Evolutionary conservation across 805 yeast genomes (phyloP), one percentile per base, ranked within the genome.

Genomic region (Hanseniaspora thailandica): DNA sequence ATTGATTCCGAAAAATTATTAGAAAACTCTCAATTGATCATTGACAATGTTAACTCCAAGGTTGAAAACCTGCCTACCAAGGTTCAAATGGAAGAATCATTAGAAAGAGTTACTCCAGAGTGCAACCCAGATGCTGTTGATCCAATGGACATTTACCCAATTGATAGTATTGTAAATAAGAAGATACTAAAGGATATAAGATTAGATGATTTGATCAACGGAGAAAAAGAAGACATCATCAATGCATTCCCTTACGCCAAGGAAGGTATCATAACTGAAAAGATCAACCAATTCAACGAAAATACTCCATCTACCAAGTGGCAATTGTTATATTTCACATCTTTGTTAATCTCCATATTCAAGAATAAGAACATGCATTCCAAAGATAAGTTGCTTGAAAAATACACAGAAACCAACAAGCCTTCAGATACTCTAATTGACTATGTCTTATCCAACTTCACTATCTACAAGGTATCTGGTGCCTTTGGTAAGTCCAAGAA

Each of bases 1-100:
- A 81, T 93, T 63, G 97, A 93, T 65, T 76, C 96, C 2, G 94
- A 80, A 50, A 78, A 81, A 66, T 76, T 93, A 59, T 84, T 77
- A 54, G 83, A 76, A 56, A 72, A 81, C 49, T 93, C 90, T 64
- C 66, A 78, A 56, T 93, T 86, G 60, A 89, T 90, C 61, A 80
- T 88, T 52, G 96, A 86, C 60, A 75, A 81, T 35, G 88, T 93
- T 57, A 77, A 77, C 63, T 72, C 75, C 33, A 75, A 81, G 44
- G 87, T 96, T 1, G 74, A 73, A 34, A 78, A 75, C 55, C 74
- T 90, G 59, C 97, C 97, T 46, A 70, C 88, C 2, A 76, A 78
- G 62, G 76, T 74, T 56, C 77, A 81, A 63, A 73, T 88, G 70
- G 74, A 73, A 22, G 74, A 76, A 45, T 70, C 68, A 22, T 76